Evolutionary conservation across 306 rosid species (phyloP).

Genomic region (Calophaca sinica): DNA sequence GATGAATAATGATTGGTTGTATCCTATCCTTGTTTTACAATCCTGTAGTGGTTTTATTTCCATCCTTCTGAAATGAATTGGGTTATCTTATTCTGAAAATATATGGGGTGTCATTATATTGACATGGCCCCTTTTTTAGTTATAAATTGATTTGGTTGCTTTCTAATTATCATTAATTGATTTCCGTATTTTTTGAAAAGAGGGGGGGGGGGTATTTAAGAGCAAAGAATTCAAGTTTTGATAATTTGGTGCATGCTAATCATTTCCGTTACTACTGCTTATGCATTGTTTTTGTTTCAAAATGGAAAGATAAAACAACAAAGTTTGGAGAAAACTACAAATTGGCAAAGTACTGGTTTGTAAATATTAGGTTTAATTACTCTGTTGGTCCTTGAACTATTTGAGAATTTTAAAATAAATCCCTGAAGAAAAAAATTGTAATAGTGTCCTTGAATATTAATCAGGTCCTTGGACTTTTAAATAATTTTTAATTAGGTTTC

Average conservation of each 20-base stretch:
- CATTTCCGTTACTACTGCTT: neutral
- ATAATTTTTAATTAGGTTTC: no score
- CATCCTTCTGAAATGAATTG: slow-evolving; percentile 24
- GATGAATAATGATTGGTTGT: slow-evolving; percentile 29
- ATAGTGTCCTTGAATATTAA: no score
- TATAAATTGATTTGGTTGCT: slow-evolving; percentile 1
- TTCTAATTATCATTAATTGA: neutral
- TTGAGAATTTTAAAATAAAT: no score
- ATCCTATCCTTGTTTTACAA: slow-evolving; percentile 1
- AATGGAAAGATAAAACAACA: neutral
- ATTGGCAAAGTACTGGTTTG: slow-evolving; percentile 11
- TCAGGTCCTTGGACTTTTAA: no score
- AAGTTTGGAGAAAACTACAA: neutral
- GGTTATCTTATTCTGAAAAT: neutral
- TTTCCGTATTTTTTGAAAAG: neutral
- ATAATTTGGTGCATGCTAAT: slow-evolving; percentile 14
- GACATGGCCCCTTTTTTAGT: slow-evolving; percentile 1
- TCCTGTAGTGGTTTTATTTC: neutral
- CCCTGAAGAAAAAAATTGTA: no score
- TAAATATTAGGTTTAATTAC: neutral
- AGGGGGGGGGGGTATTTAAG: neutral
- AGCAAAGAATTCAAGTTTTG: slow-evolving; percentile 5
- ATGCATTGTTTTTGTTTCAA: neutral
- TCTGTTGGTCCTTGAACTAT: no score
- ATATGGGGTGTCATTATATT: neutral